A percentile compares a stretch with the other conserved stretches of the same genome.
Evolutionary conservation across 1,284 basidiomycete species (phyloP).

Genomic region (Marasmius sp.): DNA sequence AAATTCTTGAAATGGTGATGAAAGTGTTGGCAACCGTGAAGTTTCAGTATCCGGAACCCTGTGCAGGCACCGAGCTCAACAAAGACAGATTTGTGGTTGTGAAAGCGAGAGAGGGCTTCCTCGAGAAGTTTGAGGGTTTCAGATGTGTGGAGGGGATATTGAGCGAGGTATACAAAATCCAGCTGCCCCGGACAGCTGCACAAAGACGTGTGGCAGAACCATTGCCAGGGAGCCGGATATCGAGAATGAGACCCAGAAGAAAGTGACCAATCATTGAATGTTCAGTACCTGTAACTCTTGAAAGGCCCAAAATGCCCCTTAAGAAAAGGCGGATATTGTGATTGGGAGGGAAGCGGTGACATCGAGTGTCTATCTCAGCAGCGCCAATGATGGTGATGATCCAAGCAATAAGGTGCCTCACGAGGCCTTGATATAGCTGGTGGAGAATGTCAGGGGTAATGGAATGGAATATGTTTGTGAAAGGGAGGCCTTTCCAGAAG

Average conservation of each 20-base stretch:
- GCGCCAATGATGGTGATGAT: neutral
- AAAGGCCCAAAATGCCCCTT: neutral
- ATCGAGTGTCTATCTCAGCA: neutral
- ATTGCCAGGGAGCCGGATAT: neutral
- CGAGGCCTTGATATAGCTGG: neutral
- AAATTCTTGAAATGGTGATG: too few relatives aligned
- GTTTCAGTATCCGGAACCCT: neutral
- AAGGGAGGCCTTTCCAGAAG: neutral
- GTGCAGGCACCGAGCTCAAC: neutral
- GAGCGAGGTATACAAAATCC: neutral
- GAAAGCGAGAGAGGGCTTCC: too few relatives aligned
- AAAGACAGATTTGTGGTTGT: too few relatives aligned
- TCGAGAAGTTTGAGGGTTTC: too few relatives aligned
- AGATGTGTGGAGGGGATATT: too few relatives aligned
- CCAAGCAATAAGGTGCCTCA: neutral
- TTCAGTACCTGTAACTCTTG: neutral
- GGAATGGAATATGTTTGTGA: neutral
- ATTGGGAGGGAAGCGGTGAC: neutral
- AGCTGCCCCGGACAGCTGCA: too few relatives aligned
- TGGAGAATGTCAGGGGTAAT: neutral
- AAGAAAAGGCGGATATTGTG: neutral
- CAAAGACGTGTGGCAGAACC: too few relatives aligned
- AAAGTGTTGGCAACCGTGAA: neutral
- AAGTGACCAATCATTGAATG: neutral
- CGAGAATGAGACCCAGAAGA: neutral